phyloP scores from a whole-genome alignment of 805 yeast genomes.

The Yarrowia hollandica region DNA sequence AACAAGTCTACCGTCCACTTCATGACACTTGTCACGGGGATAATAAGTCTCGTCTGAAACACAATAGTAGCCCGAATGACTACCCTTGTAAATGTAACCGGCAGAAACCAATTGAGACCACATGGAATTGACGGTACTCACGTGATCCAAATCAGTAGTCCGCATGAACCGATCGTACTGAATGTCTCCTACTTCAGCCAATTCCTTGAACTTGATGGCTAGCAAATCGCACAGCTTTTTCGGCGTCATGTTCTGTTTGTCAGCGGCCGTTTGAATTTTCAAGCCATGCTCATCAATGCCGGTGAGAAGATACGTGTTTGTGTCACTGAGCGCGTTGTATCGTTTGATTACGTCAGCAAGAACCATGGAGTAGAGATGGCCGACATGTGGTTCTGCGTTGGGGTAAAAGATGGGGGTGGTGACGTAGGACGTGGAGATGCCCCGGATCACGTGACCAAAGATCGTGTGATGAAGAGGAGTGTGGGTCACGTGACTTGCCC shows the following conservation, averaged over 20 bases:
- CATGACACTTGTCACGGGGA: conserved; percentile 45
- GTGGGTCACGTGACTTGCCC: too few relatives aligned
- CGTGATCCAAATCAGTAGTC: conserved; percentile 85
- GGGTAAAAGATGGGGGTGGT: conserved; percentile 97
- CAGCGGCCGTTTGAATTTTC: conserved; percentile 87
- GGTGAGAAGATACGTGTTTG: conserved; percentile 52
- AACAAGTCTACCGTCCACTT: conserved; percentile 39
- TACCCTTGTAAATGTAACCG: conserved; percentile 76
- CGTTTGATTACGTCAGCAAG: conserved; percentile 75
- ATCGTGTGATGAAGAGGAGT: too few relatives aligned
- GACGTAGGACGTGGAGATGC: conserved; percentile 38
- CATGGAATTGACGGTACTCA: conserved; percentile 58
- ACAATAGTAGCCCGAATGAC: conserved; percentile 93
- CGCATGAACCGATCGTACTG: conserved; percentile 76
- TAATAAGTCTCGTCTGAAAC: conserved; percentile 93
- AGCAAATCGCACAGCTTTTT: conserved; percentile 71
- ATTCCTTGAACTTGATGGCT: conserved; percentile 58
- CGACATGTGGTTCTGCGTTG: conserved; percentile 92
- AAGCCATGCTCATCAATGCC: conserved; percentile 98
- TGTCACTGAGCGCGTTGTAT: conserved; percentile 14
- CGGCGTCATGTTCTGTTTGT: conserved; percentile 53
- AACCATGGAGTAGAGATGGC: conserved; percentile 87
- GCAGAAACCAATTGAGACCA: conserved; percentile 64
- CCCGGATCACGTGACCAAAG: neutral
- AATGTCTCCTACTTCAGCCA: conserved; percentile 62